Percentiles rank a stretch among this genome's conserved stretches.
Evolutionary conservation across 2,329 filamentous ascomycete species (phyloP).

Genomic region (Claviceps lovelessii): DNA sequence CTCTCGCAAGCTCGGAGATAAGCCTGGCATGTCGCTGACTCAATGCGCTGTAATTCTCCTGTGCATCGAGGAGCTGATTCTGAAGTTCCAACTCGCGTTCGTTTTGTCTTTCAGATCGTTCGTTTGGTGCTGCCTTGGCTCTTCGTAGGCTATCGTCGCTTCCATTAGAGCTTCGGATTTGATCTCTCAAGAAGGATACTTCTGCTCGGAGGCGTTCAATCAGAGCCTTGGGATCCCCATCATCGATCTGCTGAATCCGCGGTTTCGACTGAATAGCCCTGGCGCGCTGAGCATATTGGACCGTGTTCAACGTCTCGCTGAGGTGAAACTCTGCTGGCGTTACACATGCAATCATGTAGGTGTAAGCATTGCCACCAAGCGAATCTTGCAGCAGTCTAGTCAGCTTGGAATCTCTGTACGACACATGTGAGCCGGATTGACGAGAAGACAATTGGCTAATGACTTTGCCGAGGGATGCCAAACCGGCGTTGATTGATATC

Average conservation of each 20-base stretch:
- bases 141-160: constrained; percentile 41
- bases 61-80: constrained; percentile 79
- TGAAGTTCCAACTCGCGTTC: constrained; percentile 84
- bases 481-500: constrained; percentile 93
- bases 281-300: constrained; percentile 91
- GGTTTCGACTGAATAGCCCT: constrained; percentile 96
- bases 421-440: constrained; percentile 76
- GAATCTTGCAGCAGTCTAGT: constrained; percentile 93
- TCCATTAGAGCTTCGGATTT: constrained; percentile 71
- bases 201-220: constrained; percentile 91
- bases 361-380: constrained; percentile 89
- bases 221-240: constrained; percentile 82
- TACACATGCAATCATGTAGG: constrained; percentile 98
- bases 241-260: constrained; percentile 84
- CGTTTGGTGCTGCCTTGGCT: constrained; percentile 38
- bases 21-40: constrained; percentile 90
- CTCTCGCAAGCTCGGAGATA: constrained; percentile 83
- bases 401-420: constrained; percentile 94
- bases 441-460: constrained; percentile 94
- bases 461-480: constrained; percentile 91
- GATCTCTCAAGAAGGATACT: constrained; percentile 82
- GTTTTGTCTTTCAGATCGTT: constrained; percentile 63
- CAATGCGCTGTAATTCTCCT: constrained; percentile 87
- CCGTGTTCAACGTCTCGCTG: constrained; percentile 93
- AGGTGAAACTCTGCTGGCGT: constrained; percentile 94